These are phyloP conservation scores for Cutaneotrichosporon mucoides DNA, from an alignment of 1,284 basidiomycete species.

Conservation along the genomic window DNA sequence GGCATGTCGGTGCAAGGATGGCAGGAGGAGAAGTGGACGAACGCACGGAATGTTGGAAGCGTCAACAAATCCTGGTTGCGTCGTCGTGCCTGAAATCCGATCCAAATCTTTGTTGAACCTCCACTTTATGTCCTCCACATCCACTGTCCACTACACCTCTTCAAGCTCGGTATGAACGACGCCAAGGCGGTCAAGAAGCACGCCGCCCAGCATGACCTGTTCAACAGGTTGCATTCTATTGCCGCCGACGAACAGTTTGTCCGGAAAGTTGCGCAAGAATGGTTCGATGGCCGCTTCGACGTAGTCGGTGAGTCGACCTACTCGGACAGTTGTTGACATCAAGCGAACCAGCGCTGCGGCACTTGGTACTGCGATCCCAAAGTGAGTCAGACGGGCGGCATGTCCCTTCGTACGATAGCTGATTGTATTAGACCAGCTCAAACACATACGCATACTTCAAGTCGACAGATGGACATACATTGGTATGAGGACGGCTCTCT, in stretches of 20 bases:
- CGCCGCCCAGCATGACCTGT: constrained; percentile 58
- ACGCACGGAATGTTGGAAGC: background rate
- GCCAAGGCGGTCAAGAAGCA: constrained; percentile 39
- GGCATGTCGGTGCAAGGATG: background rate
- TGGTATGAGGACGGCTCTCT: constrained; percentile 40
- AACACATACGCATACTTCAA: constrained; percentile 77
- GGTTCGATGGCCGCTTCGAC: constrained; percentile 37
- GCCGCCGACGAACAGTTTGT: constrained; percentile 71
- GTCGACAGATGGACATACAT: constrained; percentile 89
- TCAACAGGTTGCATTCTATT: constrained; percentile 82
- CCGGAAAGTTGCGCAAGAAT: constrained; percentile 56
- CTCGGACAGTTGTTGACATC: background rate
- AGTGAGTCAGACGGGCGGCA: constrained; percentile 31
- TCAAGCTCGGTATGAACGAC: constrained; percentile 11
- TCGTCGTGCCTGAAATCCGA: constrained; percentile 4
- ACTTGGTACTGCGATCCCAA: constrained; percentile 84
- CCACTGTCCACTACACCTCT: background rate
- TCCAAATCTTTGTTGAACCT: background rate
- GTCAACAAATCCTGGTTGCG: background rate
- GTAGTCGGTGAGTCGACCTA: constrained; percentile 35
- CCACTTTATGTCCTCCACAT: background rate
- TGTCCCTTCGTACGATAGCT: background rate
- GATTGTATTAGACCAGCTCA: constrained; percentile 41
- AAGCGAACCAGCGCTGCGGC: constrained; percentile 88
- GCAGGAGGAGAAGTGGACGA: background rate